These are phyloP conservation scores for Musa beccarii DNA, from an alignment of 176 grass and related monocot species.

Conservation along the genomic window DNA sequence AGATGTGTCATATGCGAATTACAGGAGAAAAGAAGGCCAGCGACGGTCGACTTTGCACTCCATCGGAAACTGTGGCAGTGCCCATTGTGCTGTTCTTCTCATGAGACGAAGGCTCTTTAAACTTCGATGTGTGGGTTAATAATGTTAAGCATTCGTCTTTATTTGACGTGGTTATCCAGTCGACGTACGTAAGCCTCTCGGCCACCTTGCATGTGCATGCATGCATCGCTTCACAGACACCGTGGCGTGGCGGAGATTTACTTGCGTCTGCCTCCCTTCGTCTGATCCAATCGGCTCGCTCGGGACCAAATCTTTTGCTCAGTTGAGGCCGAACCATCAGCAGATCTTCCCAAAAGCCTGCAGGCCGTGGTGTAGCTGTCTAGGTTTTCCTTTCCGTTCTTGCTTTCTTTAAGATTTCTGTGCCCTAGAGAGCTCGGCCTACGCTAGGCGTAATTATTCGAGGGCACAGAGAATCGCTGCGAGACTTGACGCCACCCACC, in stretches of 20 bases:
- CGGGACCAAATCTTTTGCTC: slow-evolving; percentile 9
- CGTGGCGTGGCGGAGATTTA: too few species aligned
- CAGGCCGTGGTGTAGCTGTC: neutral
- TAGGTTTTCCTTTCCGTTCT: neutral
- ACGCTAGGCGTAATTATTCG: slow-evolving; percentile 6
- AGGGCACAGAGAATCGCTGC: slow-evolving; percentile 16
- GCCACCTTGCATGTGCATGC: slow-evolving; percentile 3
- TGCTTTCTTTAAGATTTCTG: too few species aligned
- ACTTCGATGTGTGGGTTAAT: too few species aligned
- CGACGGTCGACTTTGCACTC: neutral
- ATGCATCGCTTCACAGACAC: neutral
- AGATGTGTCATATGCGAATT: neutral
- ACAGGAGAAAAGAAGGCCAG: neutral
- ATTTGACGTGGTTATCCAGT: neutral
- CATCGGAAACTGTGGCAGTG: too few species aligned
- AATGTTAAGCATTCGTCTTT: neutral
- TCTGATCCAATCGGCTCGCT: neutral
- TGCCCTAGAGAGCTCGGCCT: neutral
- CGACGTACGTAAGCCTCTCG: neutral
- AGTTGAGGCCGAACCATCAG: neutral
- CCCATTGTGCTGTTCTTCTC: too few species aligned
- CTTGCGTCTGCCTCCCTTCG: too few species aligned
- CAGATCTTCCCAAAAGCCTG: neutral
- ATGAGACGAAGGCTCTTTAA: neutral
- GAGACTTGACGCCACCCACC: neutral